Evolutionary conservation across 164 flowering plant species (phyloP).

Genomic region (Brasenia schreberi): DNA sequence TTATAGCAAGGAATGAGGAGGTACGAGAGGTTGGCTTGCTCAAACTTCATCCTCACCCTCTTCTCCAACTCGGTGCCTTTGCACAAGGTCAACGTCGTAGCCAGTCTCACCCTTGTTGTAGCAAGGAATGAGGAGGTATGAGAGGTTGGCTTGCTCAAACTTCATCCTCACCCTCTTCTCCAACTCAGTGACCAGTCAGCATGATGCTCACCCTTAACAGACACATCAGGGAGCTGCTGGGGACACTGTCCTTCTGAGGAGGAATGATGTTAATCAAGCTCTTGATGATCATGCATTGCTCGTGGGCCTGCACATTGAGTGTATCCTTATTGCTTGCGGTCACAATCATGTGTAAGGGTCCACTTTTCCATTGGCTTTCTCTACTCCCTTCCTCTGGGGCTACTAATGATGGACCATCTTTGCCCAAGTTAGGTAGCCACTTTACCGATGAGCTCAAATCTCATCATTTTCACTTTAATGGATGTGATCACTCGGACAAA

Average conservation of each 20-base stretch:
- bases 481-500: slow-evolving; percentile 83
- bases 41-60: slow-evolving; percentile 91
- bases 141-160: slow-evolving; percentile 75
- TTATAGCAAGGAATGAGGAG: slow-evolving; percentile 70
- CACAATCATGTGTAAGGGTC: slow-evolving; percentile 56
- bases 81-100: slow-evolving; percentile 88
- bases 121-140: slow-evolving; percentile 75
- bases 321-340: slow-evolving; percentile 45
- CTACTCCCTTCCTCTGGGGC: slow-evolving; percentile 9
- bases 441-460: slow-evolving; percentile 70
- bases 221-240: slow-evolving; percentile 83
- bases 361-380: slow-evolving; percentile 41
- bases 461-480: slow-evolving; percentile 81
- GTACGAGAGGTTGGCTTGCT: slow-evolving; percentile 71
- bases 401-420: slow-evolving; percentile 12
- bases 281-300: slow-evolving; percentile 80
- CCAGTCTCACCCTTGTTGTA: slow-evolving; percentile 47
- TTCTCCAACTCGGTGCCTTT: slow-evolving; percentile 65
- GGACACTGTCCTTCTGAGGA: slow-evolving; percentile 72
- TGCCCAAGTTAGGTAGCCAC: slow-evolving; percentile 69
- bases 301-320: slow-evolving; percentile 42
- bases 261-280: slow-evolving; percentile 90
- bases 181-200: slow-evolving; percentile 50
- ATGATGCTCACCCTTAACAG: slow-evolving; percentile 66
- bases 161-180: slow-evolving; percentile 94